Evolutionary conservation across 2,329 filamentous ascomycete species (phyloP), one percentile per base, ranked within the genome.

Genomic region (Pseudogymnoascus sp.): DNA sequence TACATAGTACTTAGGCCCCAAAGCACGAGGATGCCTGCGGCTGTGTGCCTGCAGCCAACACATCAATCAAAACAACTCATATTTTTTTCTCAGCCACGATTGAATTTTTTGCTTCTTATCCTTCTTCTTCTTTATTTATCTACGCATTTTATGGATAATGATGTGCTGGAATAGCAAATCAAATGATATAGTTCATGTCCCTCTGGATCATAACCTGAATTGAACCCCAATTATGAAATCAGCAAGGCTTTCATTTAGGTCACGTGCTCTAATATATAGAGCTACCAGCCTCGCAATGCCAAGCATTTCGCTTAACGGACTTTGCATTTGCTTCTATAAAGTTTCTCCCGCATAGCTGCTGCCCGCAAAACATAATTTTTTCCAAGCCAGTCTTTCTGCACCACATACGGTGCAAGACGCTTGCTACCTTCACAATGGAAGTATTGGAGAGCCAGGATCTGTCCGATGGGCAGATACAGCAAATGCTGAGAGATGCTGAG

Each of bases 401-500:
- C 47, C 47, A 54, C 29, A 35, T 35, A 54, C 47, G 47, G 47
- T 54, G 29, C 29, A 54, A 54, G 47, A 54, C 11, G 47, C 47
- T 54, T 54, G 47, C 29, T 33, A n/a, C 29, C 8, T 17, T 54
- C 29, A 21, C 47, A 54, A 54, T 54, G 47, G 47, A 54, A 33
- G 47, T 54, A 17, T 39, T 59, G 35, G 57, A 39, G 13, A 70
- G 70, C 41, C 75, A 78, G 60, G 78, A 80, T 60, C 74, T 88
- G 64, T 83, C 80, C 37, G 84, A 88, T 70, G 80, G 84, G 66
- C 81, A 87, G 69, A 81, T 89, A 59, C 80, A 84, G 60, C 75
- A 81, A 69, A 77, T 90, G 61, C 79, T 90, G 59, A 78, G 79
- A 60, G 80, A 87, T 73, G 86, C 87, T 61, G 84, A 88, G 68